Conservation (phyloP, 2,329 filamentous ascomycete genomes). For the Xylaria sp. region DNA sequence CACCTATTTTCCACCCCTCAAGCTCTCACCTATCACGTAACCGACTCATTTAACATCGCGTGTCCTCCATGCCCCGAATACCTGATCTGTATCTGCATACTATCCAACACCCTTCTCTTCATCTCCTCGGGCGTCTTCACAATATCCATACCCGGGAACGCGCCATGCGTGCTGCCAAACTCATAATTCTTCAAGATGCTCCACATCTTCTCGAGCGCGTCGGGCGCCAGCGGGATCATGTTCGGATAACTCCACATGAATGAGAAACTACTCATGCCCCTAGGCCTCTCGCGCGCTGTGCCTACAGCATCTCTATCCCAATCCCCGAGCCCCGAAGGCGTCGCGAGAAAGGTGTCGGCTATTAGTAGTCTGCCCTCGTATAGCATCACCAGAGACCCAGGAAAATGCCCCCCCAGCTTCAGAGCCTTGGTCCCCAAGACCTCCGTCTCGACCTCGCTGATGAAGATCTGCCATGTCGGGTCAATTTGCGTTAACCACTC, state of each 20-base stretch:
- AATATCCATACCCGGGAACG: constrained; percentile 72
- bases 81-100: constrained; percentile 77
- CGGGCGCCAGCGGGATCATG: constrained; percentile 74
- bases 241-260: constrained; percentile 85
- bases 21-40: constrained; percentile 15
- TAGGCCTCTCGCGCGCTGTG: constrained; percentile 50
- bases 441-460: constrained; percentile 55
- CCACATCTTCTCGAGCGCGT: constrained; percentile 76
- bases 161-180: constrained; percentile 74
- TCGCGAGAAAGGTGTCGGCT: constrained; percentile 80
- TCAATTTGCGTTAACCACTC: constrained; percentile 66
- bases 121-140: constrained; percentile 58
- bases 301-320: constrained; percentile 58
- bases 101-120: constrained; percentile 75
- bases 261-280: constrained; percentile 64
- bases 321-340: constrained; percentile 65
- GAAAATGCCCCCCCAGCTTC: constrained; percentile 83
- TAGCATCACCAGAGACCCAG: constrained; percentile 74
- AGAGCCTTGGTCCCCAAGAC: constrained; percentile 58
- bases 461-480: constrained; percentile 57
- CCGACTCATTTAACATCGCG: constrained; percentile 50
- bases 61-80: constrained; percentile 59
- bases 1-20: not conserved
- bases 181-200: constrained; percentile 67
- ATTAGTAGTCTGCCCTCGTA: constrained; percentile 72